phyloP scores from a whole-genome alignment of 352 stramenopile species.

The Phytophthora cajani region DNA sequence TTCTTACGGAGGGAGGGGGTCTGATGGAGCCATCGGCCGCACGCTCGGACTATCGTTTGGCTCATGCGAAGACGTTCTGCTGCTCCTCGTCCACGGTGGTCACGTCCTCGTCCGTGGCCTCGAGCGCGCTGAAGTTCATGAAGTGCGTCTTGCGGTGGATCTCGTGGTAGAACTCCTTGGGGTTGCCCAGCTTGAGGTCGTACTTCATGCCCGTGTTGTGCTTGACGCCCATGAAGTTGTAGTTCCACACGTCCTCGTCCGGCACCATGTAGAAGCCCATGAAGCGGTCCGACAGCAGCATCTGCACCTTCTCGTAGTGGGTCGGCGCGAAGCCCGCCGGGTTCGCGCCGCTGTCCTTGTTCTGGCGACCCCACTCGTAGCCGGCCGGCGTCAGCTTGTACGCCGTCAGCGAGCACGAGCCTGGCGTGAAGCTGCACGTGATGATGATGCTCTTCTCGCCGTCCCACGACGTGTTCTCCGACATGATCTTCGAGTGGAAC shows the following conservation, averaged over 20 bases:
- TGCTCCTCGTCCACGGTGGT: conserved; percentile 93
- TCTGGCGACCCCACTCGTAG: conserved; percentile 98
- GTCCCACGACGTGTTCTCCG: conserved; percentile 96
- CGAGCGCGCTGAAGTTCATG: conserved; percentile 98
- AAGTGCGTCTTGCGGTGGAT: conserved; percentile 99
- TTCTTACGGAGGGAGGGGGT: too few relatives aligned
- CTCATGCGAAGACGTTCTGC: conserved; percentile 82
- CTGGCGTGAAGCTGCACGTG: conserved; percentile 99
- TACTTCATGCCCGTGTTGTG: conserved; percentile 98
- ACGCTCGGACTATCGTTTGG: background rate
- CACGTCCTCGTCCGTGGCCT: conserved; percentile 91
- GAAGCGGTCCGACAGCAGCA: conserved; percentile 99
- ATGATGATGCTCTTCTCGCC: conserved; percentile 98
- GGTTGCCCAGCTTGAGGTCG: conserved; percentile 96
- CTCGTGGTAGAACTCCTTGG: conserved; percentile 99
- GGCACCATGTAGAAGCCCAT: conserved; percentile 99
- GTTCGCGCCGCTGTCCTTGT: conserved; percentile 96
- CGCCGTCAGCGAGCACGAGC: conserved; percentile 98
- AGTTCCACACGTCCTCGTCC: conserved; percentile 99
- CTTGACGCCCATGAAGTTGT: conserved; percentile 99
- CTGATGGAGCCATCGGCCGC: background rate
- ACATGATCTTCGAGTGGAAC: conserved; percentile 97
- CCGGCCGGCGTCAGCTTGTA: conserved; percentile 98
- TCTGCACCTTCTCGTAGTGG: conserved; percentile 99
- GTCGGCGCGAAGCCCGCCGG: conserved; percentile 95